Evolutionary conservation across 2,329 filamentous ascomycete species (phyloP), one percentile per base, ranked within the genome.

Genomic region (Aspergillus floridensis): DNA sequence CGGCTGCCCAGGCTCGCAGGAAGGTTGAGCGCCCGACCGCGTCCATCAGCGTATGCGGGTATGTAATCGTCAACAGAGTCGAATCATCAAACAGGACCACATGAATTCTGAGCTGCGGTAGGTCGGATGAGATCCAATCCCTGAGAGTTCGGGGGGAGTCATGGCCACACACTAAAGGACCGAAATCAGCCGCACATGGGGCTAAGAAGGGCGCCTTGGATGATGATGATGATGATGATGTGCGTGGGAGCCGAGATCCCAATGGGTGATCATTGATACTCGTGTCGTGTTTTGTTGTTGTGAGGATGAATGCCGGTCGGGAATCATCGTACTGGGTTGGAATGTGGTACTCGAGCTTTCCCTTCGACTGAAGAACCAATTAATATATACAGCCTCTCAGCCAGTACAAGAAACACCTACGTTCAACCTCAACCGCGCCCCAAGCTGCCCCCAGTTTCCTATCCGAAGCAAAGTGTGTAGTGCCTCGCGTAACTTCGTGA

Each of bases 11-110:
- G 7, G 74, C 77, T 0, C 74, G 63, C 3, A 84, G 62, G 7
- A 85, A 68, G 1, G 70, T 75, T 2, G 69, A 64, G 29, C 73
- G 72, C 4, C 80, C 81, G 63, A 81, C 73, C 3, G 73, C 79
- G 60, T 84, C 82, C 59, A 78, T 77, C 5, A 83, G 66, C 0
- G 76, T 77, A 65, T 85, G 83, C 2, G 79, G 76, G 70, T 76
- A 82, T 1, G 71, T 70, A 0, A 85, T 61, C 0, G 74, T 73
- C 1, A 85, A 70, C 0, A 85, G 66, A 0, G 83, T 85, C 0
- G 80, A 79, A 58, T 86, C 79, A 3, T 64, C 66, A 65, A 85
- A 85, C 0, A 76, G 76, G 3, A 78, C 76, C 47, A 84, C 71
- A 60, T 82, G 80, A 4, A 85, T 68, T 4, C 75, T 74, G 4